Evolutionary conservation across 1,284 basidiomycete genomes (phyloP).

Genomic region (Moniliella sp.): DNA sequence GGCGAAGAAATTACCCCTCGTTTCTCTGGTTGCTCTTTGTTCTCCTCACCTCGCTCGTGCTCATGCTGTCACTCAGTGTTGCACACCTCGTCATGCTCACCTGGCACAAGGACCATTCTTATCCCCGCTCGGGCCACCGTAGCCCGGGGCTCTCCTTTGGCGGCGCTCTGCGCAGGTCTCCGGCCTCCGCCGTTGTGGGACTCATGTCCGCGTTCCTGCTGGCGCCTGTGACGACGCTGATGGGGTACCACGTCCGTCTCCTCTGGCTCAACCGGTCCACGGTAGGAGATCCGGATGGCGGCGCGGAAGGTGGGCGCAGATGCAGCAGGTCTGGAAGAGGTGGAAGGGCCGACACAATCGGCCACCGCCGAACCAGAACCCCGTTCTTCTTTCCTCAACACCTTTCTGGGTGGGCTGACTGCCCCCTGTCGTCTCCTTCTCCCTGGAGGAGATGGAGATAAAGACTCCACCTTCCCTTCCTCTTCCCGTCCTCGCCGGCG

Average conservation of each 20-base stretch:
- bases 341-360: too few species aligned
- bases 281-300: too few species aligned
- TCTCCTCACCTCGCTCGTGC: conserved; percentile 1
- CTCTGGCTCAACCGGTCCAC: conserved; percentile 22
- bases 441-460: too few species aligned
- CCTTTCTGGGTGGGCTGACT: too few species aligned
- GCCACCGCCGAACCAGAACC: too few species aligned
- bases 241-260: conserved; percentile 21
- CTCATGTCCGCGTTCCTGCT: conserved; percentile 8
- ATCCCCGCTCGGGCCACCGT: conserved; percentile 5
- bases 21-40: conserved; percentile 25
- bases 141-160: conserved; percentile 8
- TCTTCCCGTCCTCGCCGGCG: too few species aligned
- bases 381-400: too few species aligned
- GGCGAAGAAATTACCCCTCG: conserved; percentile 24
- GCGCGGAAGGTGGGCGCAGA: too few species aligned
- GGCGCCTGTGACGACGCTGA: conserved; percentile 12
- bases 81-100: conserved; percentile 11
- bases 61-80: too few species aligned
- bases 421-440: too few species aligned
- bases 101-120: conserved; percentile 3
- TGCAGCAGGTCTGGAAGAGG: too few species aligned
- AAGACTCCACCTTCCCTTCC: too few species aligned
- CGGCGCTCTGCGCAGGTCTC: conserved; percentile 9
- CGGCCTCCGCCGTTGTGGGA: conserved; percentile 21